phyloP scores from a whole-genome alignment of 1,284 basidiomycete species.

The Xanthoconium separans region DNA sequence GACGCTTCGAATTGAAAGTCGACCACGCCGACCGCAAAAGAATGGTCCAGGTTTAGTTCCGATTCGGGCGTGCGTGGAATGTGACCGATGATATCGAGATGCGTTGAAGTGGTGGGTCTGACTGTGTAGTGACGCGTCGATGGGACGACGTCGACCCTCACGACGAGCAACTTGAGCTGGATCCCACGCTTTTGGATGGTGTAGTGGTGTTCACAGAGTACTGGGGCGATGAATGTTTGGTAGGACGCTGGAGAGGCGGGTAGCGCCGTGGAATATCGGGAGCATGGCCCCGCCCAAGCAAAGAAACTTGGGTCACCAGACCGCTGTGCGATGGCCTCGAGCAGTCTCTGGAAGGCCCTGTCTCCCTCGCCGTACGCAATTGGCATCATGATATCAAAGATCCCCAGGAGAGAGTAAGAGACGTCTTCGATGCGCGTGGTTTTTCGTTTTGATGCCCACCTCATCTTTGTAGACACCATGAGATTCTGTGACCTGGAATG shows the following conservation, averaged over 20 bases:
- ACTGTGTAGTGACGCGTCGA: not conserved
- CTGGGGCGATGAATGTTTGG: not conserved
- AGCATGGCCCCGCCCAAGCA: conserved; percentile 5
- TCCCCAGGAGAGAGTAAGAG: conserved; percentile 1
- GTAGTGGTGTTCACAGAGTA: not conserved
- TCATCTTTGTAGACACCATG: conserved; percentile 5
- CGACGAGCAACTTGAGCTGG: not conserved
- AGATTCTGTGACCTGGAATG: not conserved
- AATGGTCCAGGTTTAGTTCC: not conserved
- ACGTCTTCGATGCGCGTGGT: conserved; percentile 3
- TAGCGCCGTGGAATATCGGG: not conserved
- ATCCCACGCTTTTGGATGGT: conserved; percentile 5
- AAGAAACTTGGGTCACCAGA: conserved; percentile 4
- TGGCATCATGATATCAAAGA: conserved; percentile 4
- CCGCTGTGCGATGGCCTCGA: conserved; percentile 5
- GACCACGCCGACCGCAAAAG: not conserved
- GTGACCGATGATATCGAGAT: not conserved
- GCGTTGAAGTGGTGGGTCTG: not conserved
- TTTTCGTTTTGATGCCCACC: conserved; percentile 4
- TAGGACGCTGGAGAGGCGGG: conserved; percentile 2
- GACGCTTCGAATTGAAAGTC: not conserved
- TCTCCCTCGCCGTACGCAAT: conserved; percentile 6
- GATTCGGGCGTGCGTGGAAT: not conserved
- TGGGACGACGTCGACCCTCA: not conserved
- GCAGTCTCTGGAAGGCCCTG: conserved; percentile 1